These are phyloP conservation scores for Neurospora discreta DNA, from an alignment of 495 filamentous ascomycete genomes.

Conservation along the genomic window DNA sequence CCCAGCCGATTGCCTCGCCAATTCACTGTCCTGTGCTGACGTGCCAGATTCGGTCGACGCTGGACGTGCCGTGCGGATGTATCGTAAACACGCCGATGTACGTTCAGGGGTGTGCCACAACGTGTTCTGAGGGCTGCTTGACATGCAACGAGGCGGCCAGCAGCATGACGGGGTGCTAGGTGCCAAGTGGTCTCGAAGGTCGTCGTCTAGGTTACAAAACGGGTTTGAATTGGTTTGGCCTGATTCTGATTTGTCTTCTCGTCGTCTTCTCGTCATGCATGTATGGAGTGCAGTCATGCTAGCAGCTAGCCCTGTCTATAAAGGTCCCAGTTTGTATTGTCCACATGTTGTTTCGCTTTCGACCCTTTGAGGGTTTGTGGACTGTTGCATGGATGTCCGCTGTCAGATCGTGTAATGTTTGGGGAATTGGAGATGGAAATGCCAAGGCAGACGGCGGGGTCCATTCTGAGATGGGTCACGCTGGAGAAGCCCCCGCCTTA, in stretches of 20 bases:
- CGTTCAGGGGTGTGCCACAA: constrained; percentile 29
- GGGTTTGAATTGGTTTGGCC: constrained; percentile 3
- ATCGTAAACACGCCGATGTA: constrained; percentile 26
- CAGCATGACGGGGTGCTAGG: constrained; percentile 7
- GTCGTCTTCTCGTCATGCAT: not conserved
- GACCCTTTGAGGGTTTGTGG: not conserved
- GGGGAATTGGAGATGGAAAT: not conserved
- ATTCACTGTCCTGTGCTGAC: constrained; percentile 32
- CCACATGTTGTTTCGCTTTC: not conserved
- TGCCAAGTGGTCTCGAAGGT: not conserved
- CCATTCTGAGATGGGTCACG: not conserved
- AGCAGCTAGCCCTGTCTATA: not conserved
- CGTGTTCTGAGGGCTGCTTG: constrained; percentile 25
- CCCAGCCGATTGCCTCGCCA: constrained; percentile 25
- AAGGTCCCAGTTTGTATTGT: not conserved
- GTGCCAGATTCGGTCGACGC: constrained; percentile 20
- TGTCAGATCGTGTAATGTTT: not conserved
- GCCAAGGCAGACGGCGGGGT: not conserved
- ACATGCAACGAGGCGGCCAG: constrained; percentile 24
- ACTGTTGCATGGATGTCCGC: not conserved
- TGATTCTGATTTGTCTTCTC: not conserved
- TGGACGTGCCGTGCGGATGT: constrained; percentile 30
- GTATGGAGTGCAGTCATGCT: not conserved
- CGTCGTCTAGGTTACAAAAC: not conserved
- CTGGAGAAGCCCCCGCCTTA: not conserved